phyloP scores from a whole-genome alignment of 495 filamentous ascomycete genomes.

The Trichocladium uniseriatum region DNA sequence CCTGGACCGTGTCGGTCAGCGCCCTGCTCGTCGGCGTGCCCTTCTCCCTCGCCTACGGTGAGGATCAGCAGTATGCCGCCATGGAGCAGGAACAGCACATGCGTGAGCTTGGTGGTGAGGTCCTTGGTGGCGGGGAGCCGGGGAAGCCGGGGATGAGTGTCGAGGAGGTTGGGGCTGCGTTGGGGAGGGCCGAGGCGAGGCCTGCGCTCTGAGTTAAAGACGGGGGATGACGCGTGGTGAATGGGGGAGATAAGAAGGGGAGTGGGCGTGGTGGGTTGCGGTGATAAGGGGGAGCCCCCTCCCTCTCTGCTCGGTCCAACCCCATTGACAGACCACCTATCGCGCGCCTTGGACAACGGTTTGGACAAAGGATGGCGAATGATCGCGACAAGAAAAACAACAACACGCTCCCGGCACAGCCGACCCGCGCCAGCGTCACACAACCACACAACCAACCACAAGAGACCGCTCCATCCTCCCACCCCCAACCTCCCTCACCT shows the following conservation, averaged over 20 bases:
- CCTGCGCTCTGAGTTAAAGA: constrained; percentile 5
- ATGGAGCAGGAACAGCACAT: constrained; percentile 96
- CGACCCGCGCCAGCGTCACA: too few species aligned
- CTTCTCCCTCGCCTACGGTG: constrained; percentile 81
- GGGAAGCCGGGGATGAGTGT: constrained; percentile 2
- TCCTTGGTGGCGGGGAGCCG: constrained; percentile 26
- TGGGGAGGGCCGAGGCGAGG: constrained; percentile 5
- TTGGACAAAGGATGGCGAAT: too few species aligned
- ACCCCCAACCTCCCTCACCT: not conserved
- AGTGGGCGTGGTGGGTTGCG: not conserved
- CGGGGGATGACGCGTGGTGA: not conserved
- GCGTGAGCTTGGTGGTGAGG: constrained; percentile 59
- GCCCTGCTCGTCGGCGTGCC: constrained; percentile 86
- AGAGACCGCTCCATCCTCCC: not conserved
- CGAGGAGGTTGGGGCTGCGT: not conserved
- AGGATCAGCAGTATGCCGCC: constrained; percentile 92
- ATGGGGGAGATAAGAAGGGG: not conserved
- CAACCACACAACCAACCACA: not conserved
- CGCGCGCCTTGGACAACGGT: too few species aligned
- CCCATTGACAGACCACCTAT: too few species aligned
- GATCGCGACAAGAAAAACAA: too few species aligned
- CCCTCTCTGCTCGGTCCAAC: too few species aligned
- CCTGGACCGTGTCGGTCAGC: constrained; percentile 81
- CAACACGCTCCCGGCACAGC: too few species aligned
- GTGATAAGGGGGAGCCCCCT: not conserved